Evolutionary conservation across 2,329 filamentous ascomycete genomes (phyloP), one percentile per base, ranked within the genome.

Genomic region (Talaromyces sp.): DNA sequence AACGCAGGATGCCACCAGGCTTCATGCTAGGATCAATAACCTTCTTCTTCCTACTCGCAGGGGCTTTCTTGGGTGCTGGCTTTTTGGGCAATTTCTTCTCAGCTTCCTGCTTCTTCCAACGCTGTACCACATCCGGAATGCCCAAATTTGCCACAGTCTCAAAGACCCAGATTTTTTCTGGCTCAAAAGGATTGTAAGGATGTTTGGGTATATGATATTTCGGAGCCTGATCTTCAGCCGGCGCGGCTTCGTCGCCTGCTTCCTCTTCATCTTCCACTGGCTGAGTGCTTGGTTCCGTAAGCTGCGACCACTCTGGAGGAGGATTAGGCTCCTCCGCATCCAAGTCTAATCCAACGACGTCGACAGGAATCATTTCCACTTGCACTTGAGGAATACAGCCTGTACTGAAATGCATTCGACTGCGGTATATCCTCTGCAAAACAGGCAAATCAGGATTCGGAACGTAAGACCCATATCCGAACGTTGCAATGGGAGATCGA

Each of bases 381-480:
- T 93, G 86, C 9, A 97, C 71, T 69, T 97, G 93, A 1, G 85
- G 80, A 4, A 85, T 84, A 1, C 81, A 84, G 68, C 95, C 93
- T 0, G 88, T 92, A 54, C 83, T 86, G 43, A 84, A 81, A 71
- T 95, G 91, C 5, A 78, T 78, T 59, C 93, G 81, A 51, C 81
- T 83, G 4, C 81, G 85, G 55, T 86, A 85, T 8, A 97, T 85
- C 1, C 80, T 81, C 57, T 81, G 82, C 21, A 96, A 79, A 13
- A 89, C 72, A 5, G 58, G 77, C 67, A 69, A 85, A 80, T 46
- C 78, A 74, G 57, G 77, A 70, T 64, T 80, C 61, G 69, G 72
- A 15, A 65, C 72, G 64, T 52, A 73, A 59, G 62, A 76, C 19
- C 59, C 54, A 36, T 60, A 55, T 5, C 62, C 62, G n/a, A 58